Evolutionary conservation across 768 basidiomycete genomes (phyloP), one percentile per base, ranked within the genome.

Genomic region (Rossbeevera mucosa): DNA sequence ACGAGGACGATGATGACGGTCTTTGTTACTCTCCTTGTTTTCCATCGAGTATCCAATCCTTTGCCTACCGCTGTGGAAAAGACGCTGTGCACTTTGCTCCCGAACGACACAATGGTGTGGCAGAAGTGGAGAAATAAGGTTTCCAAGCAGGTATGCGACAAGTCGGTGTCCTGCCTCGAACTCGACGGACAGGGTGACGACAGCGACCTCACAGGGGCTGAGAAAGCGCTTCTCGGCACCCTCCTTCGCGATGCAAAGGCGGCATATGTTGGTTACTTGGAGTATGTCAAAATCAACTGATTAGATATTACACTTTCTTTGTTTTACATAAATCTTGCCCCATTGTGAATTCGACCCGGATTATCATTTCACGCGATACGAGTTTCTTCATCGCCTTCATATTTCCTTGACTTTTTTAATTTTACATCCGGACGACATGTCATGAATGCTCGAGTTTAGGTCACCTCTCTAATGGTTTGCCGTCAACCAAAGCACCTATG

Each of bases 81-180:
- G 24, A 50, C 30, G 0, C 28, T 64, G 14, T 36, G 31, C 21
- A 24, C 9, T 1, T 48, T 66, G 14, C 31, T 64, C 26, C 54
- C 62, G 0, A 64, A 64, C 13, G 59, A 66, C 16, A 64, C 63
- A 0, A 4, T 11, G 2, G 63, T 64, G 13, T 64, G 63, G 63
- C 29, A 52, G 9, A 46, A 1, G 29, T 64, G 63, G 64, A 61
- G 54, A 44, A 21, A 54, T 40, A 63, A 50, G 46, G 64, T 61
- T 5, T 38, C 43, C 25, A 41, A 0, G 25, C 56, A 48, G 30
- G 46, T 64, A 30, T 54, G 48, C 38, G 49, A 54, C 2, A 47
- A 12, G 40, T 53, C 47, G 20, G 9, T 30, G n/a, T 38, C 51
- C 22, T 31, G n/a, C 43, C 47, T 61, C 18, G 13, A 48, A 20